Conservation (phyloP, 2,329 filamentous ascomycete species). For the Pseudomassariella vexata region DNA sequence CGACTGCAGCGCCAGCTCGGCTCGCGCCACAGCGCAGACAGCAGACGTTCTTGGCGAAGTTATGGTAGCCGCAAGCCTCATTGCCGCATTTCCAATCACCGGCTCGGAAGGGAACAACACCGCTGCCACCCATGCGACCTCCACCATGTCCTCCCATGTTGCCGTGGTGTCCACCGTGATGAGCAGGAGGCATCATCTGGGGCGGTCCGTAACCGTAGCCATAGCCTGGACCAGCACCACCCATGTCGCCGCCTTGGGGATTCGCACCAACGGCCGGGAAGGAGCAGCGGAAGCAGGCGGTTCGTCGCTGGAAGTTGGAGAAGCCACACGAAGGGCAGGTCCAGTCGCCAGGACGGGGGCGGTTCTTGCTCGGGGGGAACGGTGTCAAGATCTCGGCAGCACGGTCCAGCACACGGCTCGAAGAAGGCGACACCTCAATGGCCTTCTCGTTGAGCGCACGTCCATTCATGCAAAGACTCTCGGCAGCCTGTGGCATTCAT, state of each 20-base stretch:
- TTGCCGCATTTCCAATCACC: slow-evolving; percentile 99
- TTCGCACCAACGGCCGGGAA: slow-evolving; percentile 83
- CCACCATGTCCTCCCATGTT: slow-evolving; percentile 47
- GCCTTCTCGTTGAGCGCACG: slow-evolving; percentile 97
- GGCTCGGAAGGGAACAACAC: slow-evolving; percentile 91
- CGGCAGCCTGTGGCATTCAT: slow-evolving; percentile 64
- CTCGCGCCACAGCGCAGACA: slow-evolving; percentile 94
- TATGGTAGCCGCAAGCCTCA: slow-evolving; percentile 96
- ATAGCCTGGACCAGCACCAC: slow-evolving; percentile 34
- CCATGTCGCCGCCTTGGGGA: slow-evolving; percentile 53
- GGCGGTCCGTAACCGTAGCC: slow-evolving; percentile 64
- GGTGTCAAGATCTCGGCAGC: slow-evolving; percentile 94
- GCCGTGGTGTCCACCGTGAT: slow-evolving; percentile 62
- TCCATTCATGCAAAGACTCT: slow-evolving; percentile 98
- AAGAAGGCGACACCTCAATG: slow-evolving; percentile 96
- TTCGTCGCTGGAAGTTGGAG: slow-evolving; percentile 98
- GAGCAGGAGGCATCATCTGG: slow-evolving; percentile 72
- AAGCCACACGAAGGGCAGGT: slow-evolving; percentile 98
- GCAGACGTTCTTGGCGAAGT: slow-evolving; percentile 98
- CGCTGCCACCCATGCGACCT: slow-evolving; percentile 73
- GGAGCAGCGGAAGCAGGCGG: slow-evolving; percentile 97
- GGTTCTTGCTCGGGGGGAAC: slow-evolving; percentile 97
- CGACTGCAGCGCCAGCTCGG: slow-evolving; percentile 86
- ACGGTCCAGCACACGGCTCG: slow-evolving; percentile 91
- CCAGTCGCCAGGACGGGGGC: slow-evolving; percentile 95